Conservation (phyloP, 176 grass and related monocot genomes). For the Leersia perrieri region DNA sequence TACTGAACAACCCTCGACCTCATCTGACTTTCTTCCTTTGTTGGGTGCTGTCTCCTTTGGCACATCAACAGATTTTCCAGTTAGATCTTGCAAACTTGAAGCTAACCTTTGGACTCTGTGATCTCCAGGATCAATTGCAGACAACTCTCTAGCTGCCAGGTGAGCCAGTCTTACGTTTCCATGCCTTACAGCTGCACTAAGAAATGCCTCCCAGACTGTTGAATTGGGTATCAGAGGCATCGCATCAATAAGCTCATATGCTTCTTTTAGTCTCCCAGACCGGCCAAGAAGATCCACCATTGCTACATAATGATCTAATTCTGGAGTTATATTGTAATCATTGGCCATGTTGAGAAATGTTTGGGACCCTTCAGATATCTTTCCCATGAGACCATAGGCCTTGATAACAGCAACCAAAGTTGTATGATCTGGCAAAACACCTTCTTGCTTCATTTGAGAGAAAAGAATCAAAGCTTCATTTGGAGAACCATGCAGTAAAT, state of each 20-base stretch:
- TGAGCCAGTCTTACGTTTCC: constrained; percentile 51
- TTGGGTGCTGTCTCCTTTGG: constrained; percentile 27
- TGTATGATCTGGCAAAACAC: constrained; percentile 45
- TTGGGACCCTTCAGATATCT: constrained; percentile 45
- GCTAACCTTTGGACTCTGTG: constrained; percentile 41
- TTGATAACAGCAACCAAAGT: constrained; percentile 58
- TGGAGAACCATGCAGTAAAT: constrained; percentile 59
- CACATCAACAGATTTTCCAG: constrained; percentile 36
- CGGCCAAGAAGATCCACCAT: constrained; percentile 61
- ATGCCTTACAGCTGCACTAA: constrained; percentile 56
- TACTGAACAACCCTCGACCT: constrained; percentile 40
- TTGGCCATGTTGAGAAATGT: constrained; percentile 49
- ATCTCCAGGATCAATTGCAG: constrained; percentile 45
- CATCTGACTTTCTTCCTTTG: constrained; percentile 37
- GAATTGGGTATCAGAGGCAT: constrained; percentile 58
- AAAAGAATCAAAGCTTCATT: constrained; percentile 38
- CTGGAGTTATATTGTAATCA: constrained; percentile 45
- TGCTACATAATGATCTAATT: constrained; percentile 64
- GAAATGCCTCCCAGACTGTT: constrained; percentile 55
- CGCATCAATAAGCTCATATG: constrained; percentile 54
- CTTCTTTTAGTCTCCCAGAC: constrained; percentile 63
- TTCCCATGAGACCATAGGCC: constrained; percentile 60
- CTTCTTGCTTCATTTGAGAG: constrained; percentile 54
- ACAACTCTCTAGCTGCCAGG: constrained; percentile 46
- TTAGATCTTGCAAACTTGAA: constrained; percentile 43